Evolutionary conservation across 2,329 filamentous ascomycete species (phyloP), one percentile per base, ranked within the genome.

Genomic region (Fusarium nematophilum): DNA sequence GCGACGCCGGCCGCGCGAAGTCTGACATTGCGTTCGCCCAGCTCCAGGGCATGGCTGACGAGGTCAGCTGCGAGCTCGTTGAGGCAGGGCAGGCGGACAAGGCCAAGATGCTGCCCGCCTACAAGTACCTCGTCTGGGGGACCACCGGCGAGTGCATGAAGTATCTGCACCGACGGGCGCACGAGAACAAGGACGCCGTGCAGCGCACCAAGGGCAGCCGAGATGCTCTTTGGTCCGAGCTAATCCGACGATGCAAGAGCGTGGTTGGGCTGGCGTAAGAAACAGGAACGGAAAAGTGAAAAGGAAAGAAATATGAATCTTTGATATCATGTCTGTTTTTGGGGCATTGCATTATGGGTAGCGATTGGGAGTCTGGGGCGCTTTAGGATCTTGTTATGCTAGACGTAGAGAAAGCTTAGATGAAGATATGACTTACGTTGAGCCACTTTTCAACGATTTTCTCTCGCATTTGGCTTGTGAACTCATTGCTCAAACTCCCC

Each of bases 1-100:
- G 84, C 53, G 80, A 81, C 64, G 73, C 69, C 6, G 78, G 78
- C 10, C 70, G 68, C 8, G 77, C 77, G 59, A 75, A 75, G 69
- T 76, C 74, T 0, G 71, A 72, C 18, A 69, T 79, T 36, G 73
- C 75, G 0, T 80, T 78, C 39, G 79, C 90, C 3, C 93, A 97
- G 77, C 84, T 97, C 1, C 90, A 94, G 79, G 93, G 94, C 33
- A 98, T 98, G 94, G 94, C 94, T 2, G 94, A 98, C 67, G 93
- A 97, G 72, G 87, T 98, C 46, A 92, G 89, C 72, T 88, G 86
- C 71, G 85, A 87, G 71, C 76, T 89, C 11, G 74, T 78, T 26
- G 73, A 77, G 59, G 75, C 75, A 9, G 69, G 71, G 47, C 69
- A 70, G 46, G 65, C 70, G 3, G 70, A 74, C 30, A 64, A 64